phyloP scores from a whole-genome alignment of 345 rosid genomes.

The Crucihimalaya himalaica region DNA sequence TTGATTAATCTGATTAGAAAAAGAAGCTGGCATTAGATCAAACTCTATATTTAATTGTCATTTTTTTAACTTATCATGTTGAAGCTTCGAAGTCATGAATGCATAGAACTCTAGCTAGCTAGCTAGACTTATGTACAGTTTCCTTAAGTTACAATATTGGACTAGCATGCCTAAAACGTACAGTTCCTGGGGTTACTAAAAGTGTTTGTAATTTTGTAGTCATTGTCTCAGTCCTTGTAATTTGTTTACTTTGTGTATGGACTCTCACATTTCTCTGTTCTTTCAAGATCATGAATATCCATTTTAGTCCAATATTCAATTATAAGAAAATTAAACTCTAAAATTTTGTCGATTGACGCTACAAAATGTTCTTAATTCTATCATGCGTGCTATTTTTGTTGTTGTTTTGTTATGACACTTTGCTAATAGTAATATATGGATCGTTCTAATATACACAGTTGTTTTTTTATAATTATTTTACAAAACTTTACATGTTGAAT shows the following conservation, averaged over 20 bases:
- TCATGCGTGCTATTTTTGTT: neutral
- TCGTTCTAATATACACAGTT: neutral
- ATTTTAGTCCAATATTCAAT: neutral
- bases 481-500: neutral
- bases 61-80: neutral
- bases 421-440: neutral
- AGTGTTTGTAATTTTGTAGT: neutral
- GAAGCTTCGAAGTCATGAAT: slow-evolving; percentile 31
- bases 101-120: slow-evolving; percentile 10
- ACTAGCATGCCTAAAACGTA: slow-evolving; percentile 17
- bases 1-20: slow-evolving; percentile 25
- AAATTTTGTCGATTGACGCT: neutral
- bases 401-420: neutral
- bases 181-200: neutral
- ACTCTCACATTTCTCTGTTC: neutral
- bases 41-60: slow-evolving; percentile 17
- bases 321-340: neutral
- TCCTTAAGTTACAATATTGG: neutral
- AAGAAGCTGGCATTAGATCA: slow-evolving; percentile 36
- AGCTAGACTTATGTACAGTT: slow-evolving; percentile 2
- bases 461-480: neutral
- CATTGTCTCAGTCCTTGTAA: slow-evolving; percentile 2
- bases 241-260: neutral
- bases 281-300: neutral
- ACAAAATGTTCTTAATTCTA: neutral